Evolutionary conservation across 345 rosid genomes (phyloP).

Genomic region (Salix caprea): DNA sequence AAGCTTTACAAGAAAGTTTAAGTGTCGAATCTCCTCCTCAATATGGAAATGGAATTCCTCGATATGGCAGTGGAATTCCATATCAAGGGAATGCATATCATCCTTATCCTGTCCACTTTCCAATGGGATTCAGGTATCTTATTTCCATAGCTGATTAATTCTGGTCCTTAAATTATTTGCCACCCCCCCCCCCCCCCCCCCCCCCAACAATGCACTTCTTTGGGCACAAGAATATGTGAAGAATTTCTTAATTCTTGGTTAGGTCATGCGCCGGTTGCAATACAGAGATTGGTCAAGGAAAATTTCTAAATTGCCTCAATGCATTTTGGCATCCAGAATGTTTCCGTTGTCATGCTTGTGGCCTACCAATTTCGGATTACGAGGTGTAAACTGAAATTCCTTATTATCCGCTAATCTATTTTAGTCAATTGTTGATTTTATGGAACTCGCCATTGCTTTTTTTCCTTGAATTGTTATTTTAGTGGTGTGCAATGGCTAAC

Average conservation of each 20-base stretch:
- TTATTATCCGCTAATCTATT: background rate
- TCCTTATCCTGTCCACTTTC: conserved; percentile 47
- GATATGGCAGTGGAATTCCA: conserved; percentile 18
- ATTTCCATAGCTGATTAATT: conserved; percentile 1
- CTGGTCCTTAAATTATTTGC: background rate
- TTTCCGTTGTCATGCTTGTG: conserved; percentile 30
- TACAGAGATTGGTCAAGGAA: conserved; percentile 33
- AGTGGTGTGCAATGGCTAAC: conserved; percentile 16
- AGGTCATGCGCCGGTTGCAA: conserved; percentile 36
- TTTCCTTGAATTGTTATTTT: conserved; percentile 9
- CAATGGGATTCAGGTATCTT: conserved; percentile 71
- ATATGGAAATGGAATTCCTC: conserved; percentile 33
- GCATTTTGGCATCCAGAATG: conserved; percentile 37
- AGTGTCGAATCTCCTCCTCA: conserved; percentile 52
- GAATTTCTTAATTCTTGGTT: background rate
- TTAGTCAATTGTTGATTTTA: background rate
- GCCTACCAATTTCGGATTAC: conserved; percentile 26
- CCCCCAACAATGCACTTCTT: background rate
- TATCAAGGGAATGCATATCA: conserved; percentile 36
- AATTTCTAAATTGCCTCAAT: conserved; percentile 31
- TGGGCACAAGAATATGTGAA: conserved; percentile 1
- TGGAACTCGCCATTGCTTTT: background rate
- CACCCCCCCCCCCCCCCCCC: too few relatives aligned
- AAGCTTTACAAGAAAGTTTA: conserved; percentile 87
- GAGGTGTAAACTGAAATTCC: conserved; percentile 21